Percentiles rank a stretch among this genome's conserved stretches.
Conservation (phyloP, 495 filamentous ascomycete genomes). For the Xylaria longipes region DNA sequence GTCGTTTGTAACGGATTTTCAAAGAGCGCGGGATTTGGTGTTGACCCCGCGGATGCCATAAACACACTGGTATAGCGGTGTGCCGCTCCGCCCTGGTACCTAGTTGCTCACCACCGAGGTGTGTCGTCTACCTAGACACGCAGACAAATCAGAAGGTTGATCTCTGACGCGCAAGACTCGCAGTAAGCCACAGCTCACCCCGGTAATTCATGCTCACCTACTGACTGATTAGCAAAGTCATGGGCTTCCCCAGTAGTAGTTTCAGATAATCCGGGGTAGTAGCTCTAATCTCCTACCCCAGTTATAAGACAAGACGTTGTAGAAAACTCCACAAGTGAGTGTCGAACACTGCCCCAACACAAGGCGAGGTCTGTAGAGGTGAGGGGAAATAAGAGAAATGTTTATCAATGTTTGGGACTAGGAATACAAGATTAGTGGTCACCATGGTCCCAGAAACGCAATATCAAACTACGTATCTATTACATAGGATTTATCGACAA, state of each 20-base stretch:
- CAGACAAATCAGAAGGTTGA: neutral
- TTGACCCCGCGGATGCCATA: neutral
- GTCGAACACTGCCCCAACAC: neutral
- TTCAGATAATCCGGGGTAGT: neutral
- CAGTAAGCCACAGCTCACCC: conserved; percentile 7
- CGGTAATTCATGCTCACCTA: neutral
- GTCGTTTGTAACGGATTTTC: neutral
- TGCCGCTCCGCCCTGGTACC: conserved; percentile 5
- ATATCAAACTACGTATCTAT: neutral
- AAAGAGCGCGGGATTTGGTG: neutral
- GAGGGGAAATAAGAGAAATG: neutral
- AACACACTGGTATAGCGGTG: neutral
- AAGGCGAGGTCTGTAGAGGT: neutral
- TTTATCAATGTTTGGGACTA: neutral
- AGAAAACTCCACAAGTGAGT: neutral
- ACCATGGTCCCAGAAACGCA: neutral
- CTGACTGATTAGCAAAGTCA: neutral
- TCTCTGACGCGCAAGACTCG: neutral
- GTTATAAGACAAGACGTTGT: neutral
- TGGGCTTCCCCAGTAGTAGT: neutral
- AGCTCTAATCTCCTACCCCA: neutral
- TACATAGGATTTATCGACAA: neutral
- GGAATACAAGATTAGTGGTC: neutral
- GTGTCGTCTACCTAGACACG: neutral
- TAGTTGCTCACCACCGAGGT: conserved; percentile 5